Percentiles rank a stretch among this genome's conserved stretches.
Conservation (phyloP, 2,329 filamentous ascomycete genomes). For the Lecanicillium sp. region DNA sequence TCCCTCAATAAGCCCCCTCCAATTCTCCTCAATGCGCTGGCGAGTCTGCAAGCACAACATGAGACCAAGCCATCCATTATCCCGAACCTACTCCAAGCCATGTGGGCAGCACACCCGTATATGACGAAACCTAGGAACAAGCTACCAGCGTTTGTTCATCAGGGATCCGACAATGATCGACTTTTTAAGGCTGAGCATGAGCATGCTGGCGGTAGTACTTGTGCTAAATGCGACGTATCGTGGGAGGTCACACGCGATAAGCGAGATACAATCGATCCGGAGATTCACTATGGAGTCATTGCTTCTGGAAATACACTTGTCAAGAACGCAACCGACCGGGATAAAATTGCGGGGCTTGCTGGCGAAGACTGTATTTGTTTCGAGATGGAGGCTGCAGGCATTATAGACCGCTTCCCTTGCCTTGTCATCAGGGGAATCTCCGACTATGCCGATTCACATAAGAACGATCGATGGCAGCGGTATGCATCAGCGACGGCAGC, state of each 20-base stretch:
- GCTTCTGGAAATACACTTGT: slow-evolving; percentile 16
- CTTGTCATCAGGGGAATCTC: slow-evolving; percentile 26
- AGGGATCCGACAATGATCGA: slow-evolving; percentile 11
- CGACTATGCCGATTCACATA: slow-evolving; percentile 23
- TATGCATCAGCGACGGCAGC: slow-evolving; percentile 16
- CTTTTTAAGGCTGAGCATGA: slow-evolving; percentile 7
- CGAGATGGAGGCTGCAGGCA: slow-evolving; percentile 20
- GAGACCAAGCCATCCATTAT: slow-evolving; percentile 2
- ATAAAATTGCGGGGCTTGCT: slow-evolving; percentile 2
- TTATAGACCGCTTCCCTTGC: slow-evolving; percentile 18
- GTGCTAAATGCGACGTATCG: neutral
- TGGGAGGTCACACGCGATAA: neutral
- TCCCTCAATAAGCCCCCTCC: slow-evolving; percentile 9
- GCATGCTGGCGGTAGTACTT: slow-evolving; percentile 8
- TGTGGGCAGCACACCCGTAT: slow-evolving; percentile 1
- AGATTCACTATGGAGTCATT: slow-evolving; percentile 16
- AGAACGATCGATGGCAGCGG: slow-evolving; percentile 17
- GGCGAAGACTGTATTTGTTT: slow-evolving; percentile 12
- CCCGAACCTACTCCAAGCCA: slow-evolving; percentile 1
- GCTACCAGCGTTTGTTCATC: slow-evolving; percentile 9
- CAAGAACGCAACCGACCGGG: slow-evolving; percentile 10
- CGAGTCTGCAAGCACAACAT: slow-evolving; percentile 10
- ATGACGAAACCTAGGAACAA: slow-evolving; percentile 6
- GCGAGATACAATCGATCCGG: slow-evolving; percentile 3
- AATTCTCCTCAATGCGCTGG: slow-evolving; percentile 10